These are phyloP conservation scores for Nicotiana sylvestris DNA, from an alignment of 257 asterid genomes.

Conservation along the genomic window DNA sequence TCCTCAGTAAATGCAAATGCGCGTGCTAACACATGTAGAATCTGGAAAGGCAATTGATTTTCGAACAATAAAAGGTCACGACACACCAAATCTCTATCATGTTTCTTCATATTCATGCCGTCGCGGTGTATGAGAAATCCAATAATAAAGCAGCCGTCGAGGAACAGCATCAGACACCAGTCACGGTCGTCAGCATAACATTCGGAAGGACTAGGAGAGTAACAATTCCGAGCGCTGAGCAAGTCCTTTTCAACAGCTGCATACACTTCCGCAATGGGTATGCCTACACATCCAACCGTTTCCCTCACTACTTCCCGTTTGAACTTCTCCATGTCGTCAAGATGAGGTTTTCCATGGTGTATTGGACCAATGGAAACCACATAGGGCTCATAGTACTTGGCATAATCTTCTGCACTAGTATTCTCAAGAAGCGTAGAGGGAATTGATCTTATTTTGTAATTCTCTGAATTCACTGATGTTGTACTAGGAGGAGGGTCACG, in stretches of 20 bases:
- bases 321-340: neutral
- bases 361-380: neutral
- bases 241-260: neutral
- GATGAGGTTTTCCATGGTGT: neutral
- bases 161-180: neutral
- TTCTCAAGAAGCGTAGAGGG: no score
- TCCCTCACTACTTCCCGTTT: neutral
- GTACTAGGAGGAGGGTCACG: no score
- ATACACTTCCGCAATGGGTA: neutral
- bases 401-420: rapidly evolving
- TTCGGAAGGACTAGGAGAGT: no score
- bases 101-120: neutral
- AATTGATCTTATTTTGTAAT: neutral
- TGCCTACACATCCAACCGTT: no score
- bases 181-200: no score
- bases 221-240: neutral
- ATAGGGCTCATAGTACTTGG: neutral
- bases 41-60: neutral
- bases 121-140: neutral
- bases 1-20: neutral
- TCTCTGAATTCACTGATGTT: neutral
- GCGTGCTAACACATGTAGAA: neutral
- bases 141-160: neutral
- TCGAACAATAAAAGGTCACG: neutral
- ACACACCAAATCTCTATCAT: neutral